Conservation (phyloP, 2,329 filamentous ascomycete species). For the Elsinoe ampelina region DNA sequence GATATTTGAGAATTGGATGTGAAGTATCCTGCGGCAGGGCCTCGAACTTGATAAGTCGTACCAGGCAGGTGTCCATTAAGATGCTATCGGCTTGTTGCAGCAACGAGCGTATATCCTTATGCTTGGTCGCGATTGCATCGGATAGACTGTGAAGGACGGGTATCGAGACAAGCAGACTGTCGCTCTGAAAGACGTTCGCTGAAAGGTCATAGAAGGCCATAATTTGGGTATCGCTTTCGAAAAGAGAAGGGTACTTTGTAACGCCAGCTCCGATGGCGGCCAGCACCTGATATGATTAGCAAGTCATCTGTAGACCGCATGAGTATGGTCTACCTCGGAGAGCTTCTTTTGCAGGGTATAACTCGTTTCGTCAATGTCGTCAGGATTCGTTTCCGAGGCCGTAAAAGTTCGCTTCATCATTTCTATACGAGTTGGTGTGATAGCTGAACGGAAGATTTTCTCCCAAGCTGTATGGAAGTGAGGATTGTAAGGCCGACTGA, state of each 20-base stretch:
- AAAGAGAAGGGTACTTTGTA: conserved; percentile 58
- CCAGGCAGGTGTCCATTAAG: conserved; percentile 72
- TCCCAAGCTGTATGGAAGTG: conserved; percentile 50
- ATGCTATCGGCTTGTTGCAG: conserved; percentile 57
- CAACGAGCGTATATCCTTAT: conserved; percentile 57
- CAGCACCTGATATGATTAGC: conserved; percentile 52
- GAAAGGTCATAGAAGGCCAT: conserved; percentile 71
- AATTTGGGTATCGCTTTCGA: conserved; percentile 58
- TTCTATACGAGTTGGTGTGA: conserved; percentile 23
- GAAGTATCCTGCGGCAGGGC: conserved; percentile 71
- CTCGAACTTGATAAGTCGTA: conserved; percentile 80
- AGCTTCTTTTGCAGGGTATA: conserved; percentile 91
- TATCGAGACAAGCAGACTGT: conserved; percentile 87
- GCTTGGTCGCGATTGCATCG: conserved; percentile 62
- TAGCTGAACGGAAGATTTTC: conserved; percentile 21
- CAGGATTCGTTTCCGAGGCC: conserved; percentile 32
- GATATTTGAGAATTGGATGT: conserved; percentile 68
- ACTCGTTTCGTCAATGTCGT: conserved; percentile 81
- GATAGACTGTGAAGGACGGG: conserved; percentile 87
- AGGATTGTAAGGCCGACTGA: conserved; percentile 47
- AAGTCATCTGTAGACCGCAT: background rate
- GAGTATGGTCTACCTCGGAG: conserved; percentile 57
- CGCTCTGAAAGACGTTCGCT: conserved; percentile 67
- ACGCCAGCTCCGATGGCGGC: conserved; percentile 78
- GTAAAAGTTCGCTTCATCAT: conserved; percentile 26